Evolutionary conservation across 2,329 filamentous ascomycete genomes (phyloP), one percentile per base, ranked within the genome.

Genomic region (Rosellinia necatrix): DNA sequence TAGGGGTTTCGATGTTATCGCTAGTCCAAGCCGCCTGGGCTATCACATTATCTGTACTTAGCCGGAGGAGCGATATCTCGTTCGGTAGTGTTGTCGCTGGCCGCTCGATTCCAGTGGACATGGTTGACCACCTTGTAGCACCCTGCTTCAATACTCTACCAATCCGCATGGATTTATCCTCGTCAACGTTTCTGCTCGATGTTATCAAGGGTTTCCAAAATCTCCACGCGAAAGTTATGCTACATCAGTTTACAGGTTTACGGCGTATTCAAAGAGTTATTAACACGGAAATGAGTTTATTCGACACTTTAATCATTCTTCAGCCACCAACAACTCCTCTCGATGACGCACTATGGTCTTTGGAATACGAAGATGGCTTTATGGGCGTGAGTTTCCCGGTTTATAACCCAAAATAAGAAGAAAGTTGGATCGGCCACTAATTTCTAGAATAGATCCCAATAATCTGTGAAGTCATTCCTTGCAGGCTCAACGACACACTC

Each of bases 131-230:
- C 3, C 81, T 96, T 5, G 83, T 96, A n/a, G 91, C 90, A 0
- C 92, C 92, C 0, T 96, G 91, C 70, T 96, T 97, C 78, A 97
- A 96, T 68, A 96, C 92, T 0, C 74, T 96, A 10, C 91, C 92
- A 0, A 68, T 92, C 1, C 82, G 91, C 22, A 74, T 85, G 13
- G 73, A 84, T 27, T 58, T 89, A 8, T 72, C 78, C 1, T 68
- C 68, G 2, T 70, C 70, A 2, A 75, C 71, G 1, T 80, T 78
- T 13, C 85, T 86, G 53, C 64, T 78, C 0, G 80, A 86, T 4
- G 68, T 92, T 9, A 73, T 88, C 22, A 82, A 81, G 53, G 70
- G 74, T 2, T 77, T 91, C 2, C 87, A 92, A 48, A 71, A 72
- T 0, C 69, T 84, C 22, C 92, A 90, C 66, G 74, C 82, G 0